phyloP scores from a whole-genome alignment of 345 rosid genomes.

The Murraya koenigii region DNA sequence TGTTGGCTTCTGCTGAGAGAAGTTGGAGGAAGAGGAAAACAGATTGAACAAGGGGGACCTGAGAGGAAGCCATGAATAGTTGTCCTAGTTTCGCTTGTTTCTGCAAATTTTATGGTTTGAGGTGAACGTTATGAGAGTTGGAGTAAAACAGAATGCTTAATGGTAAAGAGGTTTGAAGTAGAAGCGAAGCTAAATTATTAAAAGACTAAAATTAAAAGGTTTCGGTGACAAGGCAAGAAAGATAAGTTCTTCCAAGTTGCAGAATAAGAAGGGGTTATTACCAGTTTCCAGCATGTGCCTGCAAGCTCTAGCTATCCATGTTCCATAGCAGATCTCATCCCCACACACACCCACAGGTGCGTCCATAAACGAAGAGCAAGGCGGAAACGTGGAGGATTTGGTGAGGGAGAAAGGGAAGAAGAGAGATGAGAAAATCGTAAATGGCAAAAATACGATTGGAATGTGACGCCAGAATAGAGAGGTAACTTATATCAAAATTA shows the following conservation, averaged over 20 bases:
- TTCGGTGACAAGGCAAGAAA: not conserved
- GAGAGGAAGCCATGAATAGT: constrained; percentile 42
- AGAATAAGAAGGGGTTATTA: not conserved
- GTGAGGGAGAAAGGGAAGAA: not conserved
- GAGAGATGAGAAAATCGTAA: not conserved
- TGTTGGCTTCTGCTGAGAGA: constrained; percentile 32
- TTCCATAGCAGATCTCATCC: not conserved
- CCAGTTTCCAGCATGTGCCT: not conserved
- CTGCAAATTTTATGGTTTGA: not conserved
- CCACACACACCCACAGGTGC: not conserved
- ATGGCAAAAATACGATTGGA: not conserved
- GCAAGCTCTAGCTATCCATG: not conserved
- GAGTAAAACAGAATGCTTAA: constrained; percentile 2
- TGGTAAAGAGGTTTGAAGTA: not conserved
- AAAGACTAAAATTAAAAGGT: not conserved
- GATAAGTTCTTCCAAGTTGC: not conserved
- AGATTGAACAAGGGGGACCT: constrained; percentile 25
- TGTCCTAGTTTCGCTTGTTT: not conserved
- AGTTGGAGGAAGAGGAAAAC: constrained; percentile 26
- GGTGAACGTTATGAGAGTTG: not conserved
- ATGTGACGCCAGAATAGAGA: not conserved
- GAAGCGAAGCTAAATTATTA: not conserved
- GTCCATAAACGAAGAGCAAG: not conserved
- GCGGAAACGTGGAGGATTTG: not conserved
- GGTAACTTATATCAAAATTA: not conserved